A percentile compares a stretch with the other conserved stretches of the same genome.
These are phyloP conservation scores for Sicyos edulis DNA, from an alignment of 306 rosid species.

Conservation along the genomic window DNA sequence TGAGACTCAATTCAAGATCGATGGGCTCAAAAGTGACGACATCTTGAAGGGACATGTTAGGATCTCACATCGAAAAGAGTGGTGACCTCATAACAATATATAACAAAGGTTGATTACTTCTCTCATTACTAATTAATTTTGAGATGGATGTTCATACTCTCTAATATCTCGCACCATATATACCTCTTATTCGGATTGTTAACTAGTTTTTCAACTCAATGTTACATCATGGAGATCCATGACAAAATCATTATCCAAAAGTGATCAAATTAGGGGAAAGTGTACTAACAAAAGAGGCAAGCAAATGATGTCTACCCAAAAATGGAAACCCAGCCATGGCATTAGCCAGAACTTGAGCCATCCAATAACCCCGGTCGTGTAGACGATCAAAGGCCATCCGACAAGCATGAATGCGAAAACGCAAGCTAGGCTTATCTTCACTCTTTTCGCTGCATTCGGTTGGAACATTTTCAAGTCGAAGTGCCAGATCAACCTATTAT, in stretches of 20 bases:
- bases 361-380: conserved; percentile 78
- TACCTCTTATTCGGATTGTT: too few species aligned
- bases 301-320: conserved; percentile 65
- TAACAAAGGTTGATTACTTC: too few species aligned
- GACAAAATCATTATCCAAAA: not conserved
- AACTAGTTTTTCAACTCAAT: too few species aligned
- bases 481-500: conserved; percentile 68
- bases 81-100: too few species aligned
- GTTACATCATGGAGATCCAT: not conserved
- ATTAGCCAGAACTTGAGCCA: conserved; percentile 97
- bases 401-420: conserved; percentile 78
- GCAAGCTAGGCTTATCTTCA: conserved; percentile 88
- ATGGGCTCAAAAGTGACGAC: too few species aligned
- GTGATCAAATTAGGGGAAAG: not conserved
- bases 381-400: conserved; percentile 91
- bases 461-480: conserved; percentile 73
- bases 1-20: too few species aligned
- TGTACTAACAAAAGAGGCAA: conserved; percentile 8
- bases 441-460: conserved; percentile 72
- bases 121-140: too few species aligned
- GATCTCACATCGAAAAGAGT: too few species aligned
- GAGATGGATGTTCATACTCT: too few species aligned
- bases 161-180: too few species aligned
- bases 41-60: too few species aligned
- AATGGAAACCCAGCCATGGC: conserved; percentile 99